Base-by-base conservation (phyloP, 2,329 filamentous ascomycete genomes). In the Rugonectria rugulosa region DNA sequence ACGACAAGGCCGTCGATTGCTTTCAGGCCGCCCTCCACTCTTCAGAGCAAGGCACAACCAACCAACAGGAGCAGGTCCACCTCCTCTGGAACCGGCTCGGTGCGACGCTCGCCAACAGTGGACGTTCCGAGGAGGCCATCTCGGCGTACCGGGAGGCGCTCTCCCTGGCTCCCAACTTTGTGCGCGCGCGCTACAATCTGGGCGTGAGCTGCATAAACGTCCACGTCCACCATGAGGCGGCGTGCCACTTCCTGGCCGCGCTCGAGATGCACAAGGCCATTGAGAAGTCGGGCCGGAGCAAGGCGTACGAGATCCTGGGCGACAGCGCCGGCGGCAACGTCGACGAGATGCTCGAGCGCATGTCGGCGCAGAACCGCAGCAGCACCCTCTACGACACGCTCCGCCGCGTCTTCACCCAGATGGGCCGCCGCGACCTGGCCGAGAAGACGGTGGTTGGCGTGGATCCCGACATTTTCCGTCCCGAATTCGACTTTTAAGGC, bases 191-290 rank as follows among this genome's bases (percentile, higher is more conserved):
- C 38, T 99, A 99, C 79, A 99, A 99, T 75, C 85, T 99, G 2
- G 95, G 95, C 40, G 95, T 98, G 9, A 91, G 87, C 56, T 98
- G 95, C 75, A 98, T 99, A 74, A 98, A 98, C 76, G 96, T 98
- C 65, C 93, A 93, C 50, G 97, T 94, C 75, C 93, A 92, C 72
- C 89, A 91, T 14, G 91, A 98, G 77, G 95, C 95, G 0, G 95
- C 95, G 2, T 89, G 92, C 57, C 95, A 99, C 76, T 84, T 99
- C 53, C 84, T 99, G 12, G 91, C 93, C 3, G 94, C 95, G 1
- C 81, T 99, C 44, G 89, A 89, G 50, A 97, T 99, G 93, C 95
- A 99, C 80, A 93, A 95, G 73, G 88, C 92, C 6, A 92, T 96
- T 12, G 93, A 97, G 77, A 86, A 86, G 68, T 90, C 92, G 70